A percentile compares a stretch with the other conserved stretches of the same genome.
phyloP scores from a whole-genome alignment of 345 rosid genomes.

The Salix brachista region DNA sequence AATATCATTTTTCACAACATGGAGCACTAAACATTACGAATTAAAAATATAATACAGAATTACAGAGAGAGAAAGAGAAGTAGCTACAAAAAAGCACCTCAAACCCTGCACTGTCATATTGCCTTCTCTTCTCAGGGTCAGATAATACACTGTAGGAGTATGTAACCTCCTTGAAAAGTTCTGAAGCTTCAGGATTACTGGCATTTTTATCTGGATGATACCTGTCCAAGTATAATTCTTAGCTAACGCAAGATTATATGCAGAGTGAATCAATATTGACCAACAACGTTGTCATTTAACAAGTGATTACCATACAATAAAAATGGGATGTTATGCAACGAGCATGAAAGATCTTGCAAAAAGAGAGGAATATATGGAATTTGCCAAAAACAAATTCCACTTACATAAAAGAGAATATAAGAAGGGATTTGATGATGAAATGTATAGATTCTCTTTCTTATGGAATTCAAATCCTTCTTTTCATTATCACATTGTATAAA shows the following conservation, averaged over 20 bases:
- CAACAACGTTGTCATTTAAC: neutral
- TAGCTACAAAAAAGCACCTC: constrained; percentile 49
- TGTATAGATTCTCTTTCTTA: too few species aligned
- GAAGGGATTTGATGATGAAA: neutral
- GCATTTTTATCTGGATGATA: constrained; percentile 99
- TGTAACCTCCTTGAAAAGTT: constrained; percentile 94
- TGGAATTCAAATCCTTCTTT: too few species aligned
- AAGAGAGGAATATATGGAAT: too few species aligned
- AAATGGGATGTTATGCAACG: neutral
- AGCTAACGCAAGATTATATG: neutral
- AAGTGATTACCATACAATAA: neutral
- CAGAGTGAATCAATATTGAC: neutral
- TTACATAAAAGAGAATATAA: neutral
- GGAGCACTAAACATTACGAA: neutral
- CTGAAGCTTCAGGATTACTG: constrained; percentile 92
- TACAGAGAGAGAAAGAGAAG: neutral
- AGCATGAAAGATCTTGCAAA: neutral
- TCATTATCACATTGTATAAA: too few species aligned
- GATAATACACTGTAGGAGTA: constrained; percentile 95
- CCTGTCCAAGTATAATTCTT: constrained; percentile 33
- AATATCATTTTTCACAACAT: neutral
- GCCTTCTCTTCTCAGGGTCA: constrained; percentile 97
- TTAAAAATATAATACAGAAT: neutral
- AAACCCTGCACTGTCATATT: constrained; percentile 90
- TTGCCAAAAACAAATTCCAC: neutral